A percentile compares a stretch with the other conserved stretches of the same genome.
Evolutionary conservation across 2,329 filamentous ascomycete genomes (phyloP).

Genomic region (Teratosphaeria epicoccoides): DNA sequence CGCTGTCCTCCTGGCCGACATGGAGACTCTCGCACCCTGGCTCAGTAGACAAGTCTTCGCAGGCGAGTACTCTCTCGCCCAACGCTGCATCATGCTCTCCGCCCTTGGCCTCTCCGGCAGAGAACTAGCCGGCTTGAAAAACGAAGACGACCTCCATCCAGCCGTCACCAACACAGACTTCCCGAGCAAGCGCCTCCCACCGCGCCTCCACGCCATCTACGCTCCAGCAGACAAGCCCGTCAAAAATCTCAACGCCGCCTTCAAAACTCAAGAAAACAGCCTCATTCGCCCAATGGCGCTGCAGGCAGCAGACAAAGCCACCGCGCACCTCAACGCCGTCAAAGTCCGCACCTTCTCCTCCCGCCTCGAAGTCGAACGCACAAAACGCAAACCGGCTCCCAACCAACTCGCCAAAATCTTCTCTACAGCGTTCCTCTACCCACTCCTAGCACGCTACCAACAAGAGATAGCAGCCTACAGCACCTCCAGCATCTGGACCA

Average conservation of each 20-base stretch:
- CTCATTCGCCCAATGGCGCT: conserved; percentile 77
- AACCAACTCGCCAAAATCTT: conserved; percentile 73
- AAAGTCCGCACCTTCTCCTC: conserved; percentile 86
- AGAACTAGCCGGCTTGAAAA: conserved; percentile 70
- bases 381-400: conserved; percentile 48
- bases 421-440: conserved; percentile 70
- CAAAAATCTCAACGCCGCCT: conserved; percentile 59
- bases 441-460: conserved; percentile 61
- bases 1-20: conserved; percentile 65
- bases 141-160: conserved; percentile 37
- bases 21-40: conserved; percentile 70
- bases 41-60: conserved; percentile 78
- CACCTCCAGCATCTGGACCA: conserved; percentile 47
- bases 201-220: conserved; percentile 64
- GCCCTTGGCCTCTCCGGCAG: conserved; percentile 71
- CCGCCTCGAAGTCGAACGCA: conserved; percentile 53
- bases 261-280: conserved; percentile 54
- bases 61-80: conserved; percentile 79
- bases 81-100: conserved; percentile 71
- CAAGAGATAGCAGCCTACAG: conserved; percentile 25
- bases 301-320: conserved; percentile 65
- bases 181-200: conserved; percentile 69
- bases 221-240: conserved; percentile 14
- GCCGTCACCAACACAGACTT: conserved; percentile 40
- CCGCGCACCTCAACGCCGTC: conserved; percentile 64